Evolutionary conservation across 2,329 filamentous ascomycete genomes (phyloP).

Genomic region (Diaporthe sp.): DNA sequence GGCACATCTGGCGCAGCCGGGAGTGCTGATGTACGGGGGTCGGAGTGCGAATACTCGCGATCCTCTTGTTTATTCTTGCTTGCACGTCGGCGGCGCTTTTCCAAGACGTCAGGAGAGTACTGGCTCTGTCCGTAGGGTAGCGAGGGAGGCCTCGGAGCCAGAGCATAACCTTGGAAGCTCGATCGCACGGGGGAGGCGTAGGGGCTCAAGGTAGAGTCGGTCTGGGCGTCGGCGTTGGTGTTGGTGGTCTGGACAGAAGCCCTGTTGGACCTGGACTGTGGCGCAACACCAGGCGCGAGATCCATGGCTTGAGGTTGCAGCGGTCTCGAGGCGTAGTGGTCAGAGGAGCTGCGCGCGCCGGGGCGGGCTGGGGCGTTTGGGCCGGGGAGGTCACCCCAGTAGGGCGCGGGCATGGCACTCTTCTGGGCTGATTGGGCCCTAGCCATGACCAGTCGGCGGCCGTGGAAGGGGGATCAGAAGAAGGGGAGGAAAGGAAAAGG

Average conservation of each 20-base stretch:
- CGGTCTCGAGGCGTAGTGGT: slow-evolving; percentile 44
- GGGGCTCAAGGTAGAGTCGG: slow-evolving; percentile 69
- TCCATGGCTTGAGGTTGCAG: slow-evolving; percentile 49
- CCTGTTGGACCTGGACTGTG: slow-evolving; percentile 59
- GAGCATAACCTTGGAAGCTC: slow-evolving; percentile 60
- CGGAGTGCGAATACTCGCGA: slow-evolving; percentile 46
- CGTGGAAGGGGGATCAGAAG: slow-evolving; percentile 40
- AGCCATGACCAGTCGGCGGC: slow-evolving; percentile 37
- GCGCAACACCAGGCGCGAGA: slow-evolving; percentile 43
- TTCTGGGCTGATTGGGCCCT: slow-evolving; percentile 37
- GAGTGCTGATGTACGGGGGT: slow-evolving; percentile 46
- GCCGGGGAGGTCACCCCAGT: slow-evolving; percentile 69
- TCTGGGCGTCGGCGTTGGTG: slow-evolving; percentile 58
- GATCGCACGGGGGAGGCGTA: slow-evolving; percentile 65
- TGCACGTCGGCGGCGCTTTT: slow-evolving; percentile 55
- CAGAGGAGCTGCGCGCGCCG: slow-evolving; percentile 51
- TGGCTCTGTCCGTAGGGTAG: slow-evolving; percentile 58
- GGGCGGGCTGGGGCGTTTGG: slow-evolving; percentile 51
- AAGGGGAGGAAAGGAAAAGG: slow-evolving; percentile 37
- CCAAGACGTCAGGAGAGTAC: slow-evolving; percentile 54
- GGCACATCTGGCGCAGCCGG: slow-evolving; percentile 71
- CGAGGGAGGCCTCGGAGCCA: slow-evolving; percentile 70
- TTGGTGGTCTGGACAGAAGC: slow-evolving; percentile 65
- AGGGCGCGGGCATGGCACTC: slow-evolving; percentile 59
- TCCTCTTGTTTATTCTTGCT: slow-evolving; percentile 55